Conservation (phyloP, 495 filamentous ascomycete species). For the Penicillium angulare region DNA sequence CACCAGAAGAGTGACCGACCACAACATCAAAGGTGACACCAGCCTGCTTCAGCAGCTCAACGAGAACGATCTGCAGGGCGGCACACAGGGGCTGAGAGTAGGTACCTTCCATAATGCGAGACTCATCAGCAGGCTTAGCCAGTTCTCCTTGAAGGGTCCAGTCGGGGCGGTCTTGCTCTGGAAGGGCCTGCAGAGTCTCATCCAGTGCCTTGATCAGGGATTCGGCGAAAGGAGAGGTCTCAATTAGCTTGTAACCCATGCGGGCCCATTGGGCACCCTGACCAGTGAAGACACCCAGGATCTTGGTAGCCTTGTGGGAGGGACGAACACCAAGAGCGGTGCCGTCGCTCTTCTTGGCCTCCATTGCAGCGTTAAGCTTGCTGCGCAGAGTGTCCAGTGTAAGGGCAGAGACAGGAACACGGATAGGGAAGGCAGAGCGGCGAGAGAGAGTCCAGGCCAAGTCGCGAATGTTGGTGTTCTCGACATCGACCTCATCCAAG, state of each 20-base stretch:
- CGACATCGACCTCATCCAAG: background rate
- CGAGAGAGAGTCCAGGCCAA: background rate
- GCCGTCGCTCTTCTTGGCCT: conserved; percentile 35
- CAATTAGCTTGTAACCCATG: conserved; percentile 36
- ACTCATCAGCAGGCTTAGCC: background rate
- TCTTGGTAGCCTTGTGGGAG: background rate
- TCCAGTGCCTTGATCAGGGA: background rate
- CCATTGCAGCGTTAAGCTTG: background rate
- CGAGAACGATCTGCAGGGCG: conserved; percentile 25
- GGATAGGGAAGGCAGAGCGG: background rate
- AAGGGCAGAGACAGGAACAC: background rate
- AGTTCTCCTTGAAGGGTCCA: conserved; percentile 11
- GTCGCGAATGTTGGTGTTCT: background rate
- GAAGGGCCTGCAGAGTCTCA: conserved; percentile 17
- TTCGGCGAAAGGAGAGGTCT: background rate
- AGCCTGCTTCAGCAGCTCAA: conserved; percentile 16
- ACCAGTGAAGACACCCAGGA: conserved; percentile 39
- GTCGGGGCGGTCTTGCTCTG: conserved; percentile 1
- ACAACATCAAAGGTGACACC: conserved; percentile 15
- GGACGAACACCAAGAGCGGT: conserved; percentile 26
- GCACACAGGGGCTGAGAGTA: conserved; percentile 42
- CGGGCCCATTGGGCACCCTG: conserved; percentile 44
- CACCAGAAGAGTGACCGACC: conserved; percentile 32
- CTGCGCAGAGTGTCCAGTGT: background rate
- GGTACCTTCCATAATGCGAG: conserved; percentile 22